phyloP scores from a whole-genome alignment of 352 stramenopile species.

The Globisporangium uncinulatum region DNA sequence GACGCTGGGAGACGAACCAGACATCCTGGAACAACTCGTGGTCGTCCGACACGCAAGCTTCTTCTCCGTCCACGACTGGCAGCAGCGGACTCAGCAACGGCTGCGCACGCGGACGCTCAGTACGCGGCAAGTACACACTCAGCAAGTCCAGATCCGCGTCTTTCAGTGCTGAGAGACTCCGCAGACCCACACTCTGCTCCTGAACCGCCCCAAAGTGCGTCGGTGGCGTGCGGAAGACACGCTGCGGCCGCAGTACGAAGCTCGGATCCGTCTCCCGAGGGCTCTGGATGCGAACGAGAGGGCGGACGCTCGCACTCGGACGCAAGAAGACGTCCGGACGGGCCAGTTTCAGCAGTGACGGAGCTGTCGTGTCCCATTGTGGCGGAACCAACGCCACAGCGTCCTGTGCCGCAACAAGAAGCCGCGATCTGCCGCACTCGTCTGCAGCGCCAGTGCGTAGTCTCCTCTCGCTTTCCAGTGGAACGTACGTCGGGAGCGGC shows the following conservation, averaged over 20 bases:
- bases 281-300: constrained; percentile 29
- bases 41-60: neutral
- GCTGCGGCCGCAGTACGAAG: constrained; percentile 41
- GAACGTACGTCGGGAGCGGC: constrained; percentile 53
- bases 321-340: constrained; percentile 42
- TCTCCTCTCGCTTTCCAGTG: constrained; percentile 31
- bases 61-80: neutral
- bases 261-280: constrained; percentile 43
- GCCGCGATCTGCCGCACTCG: constrained; percentile 24
- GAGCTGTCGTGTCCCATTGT: constrained; percentile 7
- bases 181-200: constrained; percentile 32
- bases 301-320: constrained; percentile 41
- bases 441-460: constrained; percentile 41
- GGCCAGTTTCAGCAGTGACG: constrained; percentile 40
- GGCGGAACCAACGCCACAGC: neutral
- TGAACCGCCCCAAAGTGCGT: constrained; percentile 31
- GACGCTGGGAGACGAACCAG: constrained; percentile 33
- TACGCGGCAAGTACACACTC: constrained; percentile 19
- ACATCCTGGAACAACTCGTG: constrained; percentile 24
- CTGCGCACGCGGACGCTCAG: constrained; percentile 16
- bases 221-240: constrained; percentile 35
- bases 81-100: constrained; percentile 15
- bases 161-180: constrained; percentile 24
- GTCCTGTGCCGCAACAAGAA: neutral
- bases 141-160: constrained; percentile 13